Conservation (phyloP, 163 green algal genomes). For the Chloroidium sp. region DNA sequence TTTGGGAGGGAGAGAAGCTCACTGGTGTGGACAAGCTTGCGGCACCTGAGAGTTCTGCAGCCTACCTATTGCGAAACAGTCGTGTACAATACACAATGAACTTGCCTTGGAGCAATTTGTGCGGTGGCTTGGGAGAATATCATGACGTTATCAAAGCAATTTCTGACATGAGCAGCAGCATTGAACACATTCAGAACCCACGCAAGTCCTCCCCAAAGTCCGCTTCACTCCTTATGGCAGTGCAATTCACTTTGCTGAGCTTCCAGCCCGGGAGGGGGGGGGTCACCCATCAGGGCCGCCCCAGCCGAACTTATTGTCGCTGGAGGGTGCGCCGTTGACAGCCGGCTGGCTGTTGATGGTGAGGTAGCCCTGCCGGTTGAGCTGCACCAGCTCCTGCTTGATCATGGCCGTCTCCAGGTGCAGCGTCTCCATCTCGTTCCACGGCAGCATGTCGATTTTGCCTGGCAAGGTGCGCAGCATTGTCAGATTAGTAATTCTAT, state of each 20-base stretch:
- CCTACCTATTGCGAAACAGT: too few species aligned
- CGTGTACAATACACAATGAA: too few species aligned
- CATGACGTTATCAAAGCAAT: too few species aligned
- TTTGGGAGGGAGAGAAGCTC: too few species aligned
- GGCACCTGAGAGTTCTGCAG: too few species aligned
- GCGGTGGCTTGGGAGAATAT: too few species aligned
- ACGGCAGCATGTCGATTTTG: constrained; percentile 52
- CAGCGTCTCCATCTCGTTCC: constrained; percentile 42
- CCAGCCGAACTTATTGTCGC: constrained; percentile 52
- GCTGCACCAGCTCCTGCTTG: constrained; percentile 26
- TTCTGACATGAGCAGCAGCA: too few species aligned
- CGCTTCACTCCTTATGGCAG: too few species aligned
- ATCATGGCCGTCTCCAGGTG: constrained; percentile 32
- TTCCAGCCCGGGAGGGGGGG: not conserved
- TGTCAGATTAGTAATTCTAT: too few species aligned
- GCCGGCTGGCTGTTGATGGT: constrained; percentile 74
- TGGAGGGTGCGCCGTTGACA: constrained; percentile 54
- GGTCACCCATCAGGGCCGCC: constrained; percentile 47
- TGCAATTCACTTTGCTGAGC: too few species aligned
- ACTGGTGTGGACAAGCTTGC: too few species aligned
- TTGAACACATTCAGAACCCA: not conserved
- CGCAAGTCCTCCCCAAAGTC: not conserved
- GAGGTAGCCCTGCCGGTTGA: constrained; percentile 55
- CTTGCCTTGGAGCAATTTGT: too few species aligned
- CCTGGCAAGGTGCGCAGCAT: constrained; percentile 10